Percentiles rank a stretch among this genome's conserved stretches.
phyloP scores from a whole-genome alignment of 805 yeast genomes.

The Myxozyma neglecta region DNA sequence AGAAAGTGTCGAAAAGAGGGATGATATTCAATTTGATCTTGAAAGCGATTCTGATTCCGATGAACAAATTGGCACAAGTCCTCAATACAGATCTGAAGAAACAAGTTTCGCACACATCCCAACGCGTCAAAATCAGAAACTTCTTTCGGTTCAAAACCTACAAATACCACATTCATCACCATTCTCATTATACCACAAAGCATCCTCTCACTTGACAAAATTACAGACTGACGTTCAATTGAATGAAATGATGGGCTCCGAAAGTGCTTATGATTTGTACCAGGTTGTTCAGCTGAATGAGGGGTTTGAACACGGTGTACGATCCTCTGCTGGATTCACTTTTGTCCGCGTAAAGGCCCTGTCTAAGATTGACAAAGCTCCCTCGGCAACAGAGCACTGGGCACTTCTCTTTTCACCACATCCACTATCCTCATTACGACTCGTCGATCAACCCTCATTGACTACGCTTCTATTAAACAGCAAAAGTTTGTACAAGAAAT shows the following conservation, averaged over 20 bases:
- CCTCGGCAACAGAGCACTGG: not conserved
- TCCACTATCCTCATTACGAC: not conserved
- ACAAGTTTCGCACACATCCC: too few relatives aligned
- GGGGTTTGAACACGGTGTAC: conserved; percentile 13
- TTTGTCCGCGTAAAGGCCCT: conserved; percentile 1
- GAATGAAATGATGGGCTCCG: not conserved
- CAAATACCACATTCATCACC: too few relatives aligned
- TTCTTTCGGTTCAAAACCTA: too few relatives aligned
- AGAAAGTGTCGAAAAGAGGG: too few relatives aligned
- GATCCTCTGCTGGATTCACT: conserved; percentile 25
- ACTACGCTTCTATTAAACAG: conserved; percentile 7
- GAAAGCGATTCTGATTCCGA: too few relatives aligned
- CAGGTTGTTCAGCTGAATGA: conserved; percentile 4
- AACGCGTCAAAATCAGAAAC: too few relatives aligned
- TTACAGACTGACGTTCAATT: conserved; percentile 22
- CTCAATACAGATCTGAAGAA: too few relatives aligned
- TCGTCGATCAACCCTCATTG: not conserved
- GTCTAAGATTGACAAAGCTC: not conserved
- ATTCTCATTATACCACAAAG: not conserved
- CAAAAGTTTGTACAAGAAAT: not conserved
- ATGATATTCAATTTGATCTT: too few relatives aligned
- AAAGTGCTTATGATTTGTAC: conserved; percentile 7
- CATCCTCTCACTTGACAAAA: conserved; percentile 15
- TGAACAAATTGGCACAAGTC: too few relatives aligned
- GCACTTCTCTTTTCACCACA: conserved; percentile 12